Conservation (phyloP, 192 early-diverging fungal species). For the Allomyces macrogynus region DNA sequence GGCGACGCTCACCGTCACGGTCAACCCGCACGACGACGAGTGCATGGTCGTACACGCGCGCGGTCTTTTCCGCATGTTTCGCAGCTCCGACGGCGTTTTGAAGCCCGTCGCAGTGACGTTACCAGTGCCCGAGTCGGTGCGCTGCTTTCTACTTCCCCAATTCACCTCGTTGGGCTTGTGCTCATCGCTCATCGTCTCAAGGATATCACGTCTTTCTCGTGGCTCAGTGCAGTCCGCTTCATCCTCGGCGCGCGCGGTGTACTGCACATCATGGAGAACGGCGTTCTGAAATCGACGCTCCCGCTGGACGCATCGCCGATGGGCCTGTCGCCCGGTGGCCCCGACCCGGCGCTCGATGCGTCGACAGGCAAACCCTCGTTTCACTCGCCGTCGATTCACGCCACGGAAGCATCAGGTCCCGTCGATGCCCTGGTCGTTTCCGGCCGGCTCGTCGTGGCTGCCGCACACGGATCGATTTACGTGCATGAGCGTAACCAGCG, state of each 20-base stretch:
- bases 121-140: conserved; percentile 1
- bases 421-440: not conserved
- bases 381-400: too few relatives aligned
- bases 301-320: too few relatives aligned
- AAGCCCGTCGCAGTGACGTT: conserved; percentile 2
- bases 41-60: conserved; percentile 15
- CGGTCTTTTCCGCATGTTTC: conserved; percentile 11
- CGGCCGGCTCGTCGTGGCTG: not conserved
- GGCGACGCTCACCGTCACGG: conserved; percentile 3
- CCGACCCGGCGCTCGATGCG: too few relatives aligned
- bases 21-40: conserved; percentile 24
- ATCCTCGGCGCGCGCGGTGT: conserved; percentile 10
- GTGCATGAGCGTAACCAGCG: not conserved
- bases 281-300: not conserved
- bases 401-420: not conserved
- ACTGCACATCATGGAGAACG: not conserved
- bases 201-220: conserved; percentile 10
- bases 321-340: too few relatives aligned
- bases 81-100: conserved; percentile 22
- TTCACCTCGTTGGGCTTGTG: too few relatives aligned
- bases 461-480: not conserved
- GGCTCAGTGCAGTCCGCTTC: conserved; percentile 12
- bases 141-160: too few relatives aligned
- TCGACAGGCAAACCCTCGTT: too few relatives aligned
- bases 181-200: not conserved